A percentile compares a stretch with the other conserved stretches of the same genome.
phyloP scores from a whole-genome alignment of 2,329 filamentous ascomycete genomes.

The Xylariaceae sp. region DNA sequence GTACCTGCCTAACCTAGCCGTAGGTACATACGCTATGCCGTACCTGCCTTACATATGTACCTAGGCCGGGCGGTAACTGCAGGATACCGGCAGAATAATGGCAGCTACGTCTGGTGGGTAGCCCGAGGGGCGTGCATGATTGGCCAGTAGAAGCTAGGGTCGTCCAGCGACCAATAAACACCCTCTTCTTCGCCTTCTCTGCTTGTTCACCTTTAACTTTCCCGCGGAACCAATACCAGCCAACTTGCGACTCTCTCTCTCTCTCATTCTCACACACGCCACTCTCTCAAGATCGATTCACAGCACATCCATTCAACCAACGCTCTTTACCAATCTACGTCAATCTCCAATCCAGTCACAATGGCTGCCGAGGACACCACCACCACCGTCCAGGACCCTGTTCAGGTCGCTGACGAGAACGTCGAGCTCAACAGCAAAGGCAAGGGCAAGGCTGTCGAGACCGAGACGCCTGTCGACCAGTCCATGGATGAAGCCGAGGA shows the following conservation, averaged over 20 bases:
- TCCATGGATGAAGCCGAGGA: conserved; percentile 73
- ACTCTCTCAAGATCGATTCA: not conserved
- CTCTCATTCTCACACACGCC: not conserved
- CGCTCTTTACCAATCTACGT: not conserved
- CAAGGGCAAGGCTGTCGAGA: conserved; percentile 73
- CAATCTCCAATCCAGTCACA: conserved; percentile 23
- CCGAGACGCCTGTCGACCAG: conserved; percentile 51
- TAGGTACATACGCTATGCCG: not conserved
- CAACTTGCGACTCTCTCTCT: conserved; percentile 22
- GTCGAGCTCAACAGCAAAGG: conserved; percentile 74
- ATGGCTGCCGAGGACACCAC: conserved; percentile 49
- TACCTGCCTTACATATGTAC: conserved; percentile 12
- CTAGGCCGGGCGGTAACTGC: conserved; percentile 10
- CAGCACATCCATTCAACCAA: conserved; percentile 1
- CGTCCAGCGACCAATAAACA: conserved; percentile 26
- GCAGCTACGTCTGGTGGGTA: conserved; percentile 8
- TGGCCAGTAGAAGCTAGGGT: conserved; percentile 21
- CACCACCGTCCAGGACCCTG: conserved; percentile 43
- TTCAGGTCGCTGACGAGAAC: conserved; percentile 41
- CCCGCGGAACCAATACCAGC: conserved; percentile 16
- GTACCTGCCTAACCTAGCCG: not conserved
- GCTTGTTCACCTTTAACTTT: conserved; percentile 17
- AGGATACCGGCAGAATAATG: conserved; percentile 9
- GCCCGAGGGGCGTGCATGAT: conserved; percentile 12
- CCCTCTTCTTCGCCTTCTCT: conserved; percentile 10